A percentile compares a stretch with the other conserved stretches of the same genome.
Conservation (phyloP, 306 rosid genomes). For the Sicyos baderoa region DNA sequence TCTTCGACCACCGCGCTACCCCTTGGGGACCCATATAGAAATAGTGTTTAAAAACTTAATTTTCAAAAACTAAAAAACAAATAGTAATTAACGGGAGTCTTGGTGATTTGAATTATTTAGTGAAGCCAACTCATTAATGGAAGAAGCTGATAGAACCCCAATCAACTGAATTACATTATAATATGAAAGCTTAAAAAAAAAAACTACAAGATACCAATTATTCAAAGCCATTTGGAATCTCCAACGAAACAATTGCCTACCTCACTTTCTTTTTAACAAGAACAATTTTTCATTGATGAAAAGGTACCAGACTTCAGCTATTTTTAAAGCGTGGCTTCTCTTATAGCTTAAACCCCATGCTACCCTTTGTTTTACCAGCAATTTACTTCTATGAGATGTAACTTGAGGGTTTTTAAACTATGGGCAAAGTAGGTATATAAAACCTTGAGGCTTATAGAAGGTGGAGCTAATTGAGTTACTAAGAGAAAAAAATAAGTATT, state of each 20-base stretch:
- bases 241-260: too few species aligned
- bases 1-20: too few species aligned
- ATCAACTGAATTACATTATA: too few species aligned
- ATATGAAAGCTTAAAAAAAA: too few species aligned
- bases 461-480: background rate
- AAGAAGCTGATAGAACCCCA: background rate
- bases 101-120: background rate
- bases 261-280: too few species aligned
- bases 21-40: too few species aligned
- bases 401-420: background rate
- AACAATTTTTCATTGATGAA: too few species aligned
- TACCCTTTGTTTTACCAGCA: background rate
- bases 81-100: too few species aligned
- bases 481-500: background rate
- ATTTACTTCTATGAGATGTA: background rate
- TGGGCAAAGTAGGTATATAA: background rate
- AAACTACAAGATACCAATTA: too few species aligned
- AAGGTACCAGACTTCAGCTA: background rate
- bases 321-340: background rate
- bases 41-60: too few species aligned
- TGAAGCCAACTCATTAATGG: background rate
- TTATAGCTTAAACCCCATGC: background rate
- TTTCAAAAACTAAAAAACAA: too few species aligned
- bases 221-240: too few species aligned
- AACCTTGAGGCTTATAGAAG: background rate